Base-by-base conservation (phyloP, 306 rosid species). In the Hippophae gyantsensis region DNA sequence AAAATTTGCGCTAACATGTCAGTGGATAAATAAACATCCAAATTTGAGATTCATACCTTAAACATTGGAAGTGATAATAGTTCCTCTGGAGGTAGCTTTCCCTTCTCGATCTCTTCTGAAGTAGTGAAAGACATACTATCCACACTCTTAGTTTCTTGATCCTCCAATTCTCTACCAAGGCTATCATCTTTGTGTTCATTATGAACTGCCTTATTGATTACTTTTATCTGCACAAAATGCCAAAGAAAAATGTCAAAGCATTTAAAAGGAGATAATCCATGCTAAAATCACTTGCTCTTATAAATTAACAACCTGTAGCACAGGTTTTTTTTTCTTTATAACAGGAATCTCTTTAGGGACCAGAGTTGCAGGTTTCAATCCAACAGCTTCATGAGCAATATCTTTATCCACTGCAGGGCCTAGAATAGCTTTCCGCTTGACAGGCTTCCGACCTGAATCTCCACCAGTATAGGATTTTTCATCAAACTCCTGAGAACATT, bases 341-440 rank as follows among this genome's bases (percentile, higher is more conserved):
- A 87, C 3, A 0, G 88, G 98, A 54, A 78, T 87, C 82, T 92
- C 98, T 75, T 87, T 92, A 2, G 96, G 96, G 55, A 86, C 81
- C 79, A 92, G 82, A 42, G 78, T 67, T 13, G 93, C 89, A 38
- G 83, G 76, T 68, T 85, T 92, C 68, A 92, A 70, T 59, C 98
- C 98, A 70, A 92, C 95, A 67, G 90, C 70, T 69, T 87, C 98
- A 51, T 88, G 96, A 72, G 87, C 78, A 46, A 92, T 86, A 71
- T 81, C 83, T 80, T 87, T 87, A 77, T 92, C 85, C 74, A 81
- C 80, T 53, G 90, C 98, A 56, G 98, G 98, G 57, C 98, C 95
- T 75, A 92, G 60, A 73, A 92, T 87, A 14, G 78, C 57, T 79
- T 80, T 89, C 57, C 54, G 81, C 76, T 74, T 83, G 44, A 66